Percentiles rank a stretch among this genome's conserved stretches.
These are phyloP conservation scores for Trichoderma asperellum DNA, from an alignment of 2,329 filamentous ascomycete genomes.

Conservation along the genomic window DNA sequence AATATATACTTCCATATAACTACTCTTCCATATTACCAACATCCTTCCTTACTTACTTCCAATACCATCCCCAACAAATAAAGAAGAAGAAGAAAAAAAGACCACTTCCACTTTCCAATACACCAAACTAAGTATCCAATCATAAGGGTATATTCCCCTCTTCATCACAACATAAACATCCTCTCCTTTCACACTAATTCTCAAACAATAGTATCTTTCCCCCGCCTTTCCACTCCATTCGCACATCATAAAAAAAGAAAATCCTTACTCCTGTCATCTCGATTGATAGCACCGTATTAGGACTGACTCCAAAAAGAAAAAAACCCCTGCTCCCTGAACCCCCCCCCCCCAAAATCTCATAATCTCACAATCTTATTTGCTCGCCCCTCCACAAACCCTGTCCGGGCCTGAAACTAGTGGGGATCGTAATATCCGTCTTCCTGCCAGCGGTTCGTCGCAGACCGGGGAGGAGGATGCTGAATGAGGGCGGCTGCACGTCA, in stretches of 20 bases:
- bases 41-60: neutral
- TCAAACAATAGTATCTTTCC: neutral
- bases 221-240: neutral
- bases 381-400: neutral
- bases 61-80: neutral
- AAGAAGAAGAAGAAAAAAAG: neutral
- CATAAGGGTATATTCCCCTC: neutral
- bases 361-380: conserved; percentile 5
- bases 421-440: neutral
- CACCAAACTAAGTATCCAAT: neutral
- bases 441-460: conserved; percentile 1
- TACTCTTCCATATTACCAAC: neutral
- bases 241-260: neutral
- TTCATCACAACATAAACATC: neutral
- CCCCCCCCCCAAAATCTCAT: neutral
- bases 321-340: neutral
- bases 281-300: conserved; percentile 14
- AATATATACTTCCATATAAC: neutral
- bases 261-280: conserved; percentile 6
- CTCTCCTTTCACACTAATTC: neutral
- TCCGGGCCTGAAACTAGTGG: conserved; percentile 2
- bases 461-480: neutral
- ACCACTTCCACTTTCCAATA: neutral
- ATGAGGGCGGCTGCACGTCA: conserved; percentile 12
- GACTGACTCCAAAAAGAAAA: neutral